These are phyloP conservation scores for Colletotrichum sojae DNA, from an alignment of 2,329 filamentous ascomycete genomes.

Conservation along the genomic window DNA sequence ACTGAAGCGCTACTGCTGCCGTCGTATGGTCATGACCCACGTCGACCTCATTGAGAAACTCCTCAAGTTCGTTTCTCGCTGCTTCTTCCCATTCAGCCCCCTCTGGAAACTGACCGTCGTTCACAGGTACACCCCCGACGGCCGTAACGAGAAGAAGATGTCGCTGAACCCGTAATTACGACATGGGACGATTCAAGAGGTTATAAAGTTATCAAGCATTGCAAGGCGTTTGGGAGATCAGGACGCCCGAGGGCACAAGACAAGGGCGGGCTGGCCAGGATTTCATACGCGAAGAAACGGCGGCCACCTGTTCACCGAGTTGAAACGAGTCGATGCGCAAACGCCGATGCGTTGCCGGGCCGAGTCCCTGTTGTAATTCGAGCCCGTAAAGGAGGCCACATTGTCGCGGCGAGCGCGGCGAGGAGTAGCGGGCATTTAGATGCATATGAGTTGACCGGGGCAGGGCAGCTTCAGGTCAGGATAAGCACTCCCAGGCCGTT, in stretches of 20 bases:
- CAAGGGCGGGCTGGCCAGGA: not conserved
- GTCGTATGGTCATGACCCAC: constrained; percentile 99
- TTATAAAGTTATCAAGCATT: constrained; percentile 39
- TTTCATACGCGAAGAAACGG: not conserved
- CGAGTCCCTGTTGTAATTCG: not conserved
- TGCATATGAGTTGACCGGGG: not conserved
- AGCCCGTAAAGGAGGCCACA: too few species aligned
- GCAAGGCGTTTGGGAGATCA: constrained; percentile 42
- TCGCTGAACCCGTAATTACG: constrained; percentile 50
- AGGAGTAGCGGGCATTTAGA: not conserved
- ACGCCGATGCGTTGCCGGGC: not conserved
- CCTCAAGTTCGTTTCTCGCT: constrained; percentile 76
- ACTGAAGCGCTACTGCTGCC: constrained; percentile 96
- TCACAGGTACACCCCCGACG: constrained; percentile 72
- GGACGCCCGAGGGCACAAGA: not conserved
- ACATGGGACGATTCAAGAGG: constrained; percentile 27
- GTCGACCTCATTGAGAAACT: constrained; percentile 99
- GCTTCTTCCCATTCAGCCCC: not conserved
- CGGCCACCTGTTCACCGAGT: not conserved
- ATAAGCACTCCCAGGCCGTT: not conserved
- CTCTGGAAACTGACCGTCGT: constrained; percentile 39
- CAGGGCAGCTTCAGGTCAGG: not conserved
- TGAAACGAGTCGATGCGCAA: not conserved
- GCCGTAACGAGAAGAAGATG: constrained; percentile 74
- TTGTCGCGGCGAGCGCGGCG: not conserved